Percentiles rank a stretch among this genome's conserved stretches.
These are phyloP conservation scores for Colletotrichum sp. DNA, from an alignment of 2,329 filamentous ascomycete species.

Conservation along the genomic window DNA sequence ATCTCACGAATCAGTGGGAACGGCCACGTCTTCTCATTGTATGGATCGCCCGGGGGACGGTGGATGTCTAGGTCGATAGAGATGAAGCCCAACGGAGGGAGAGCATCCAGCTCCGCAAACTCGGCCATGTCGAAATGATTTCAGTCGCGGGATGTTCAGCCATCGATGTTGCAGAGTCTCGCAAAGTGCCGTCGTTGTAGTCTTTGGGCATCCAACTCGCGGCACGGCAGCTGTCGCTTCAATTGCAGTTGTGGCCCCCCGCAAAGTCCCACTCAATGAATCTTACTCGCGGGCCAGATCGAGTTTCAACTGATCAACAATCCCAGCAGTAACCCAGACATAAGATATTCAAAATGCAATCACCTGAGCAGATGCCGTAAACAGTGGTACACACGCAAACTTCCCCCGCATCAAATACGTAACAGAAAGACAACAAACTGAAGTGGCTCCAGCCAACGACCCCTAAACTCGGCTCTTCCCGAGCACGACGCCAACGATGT, in stretches of 20 bases:
- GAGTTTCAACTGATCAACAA: background rate
- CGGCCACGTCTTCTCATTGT: conserved; percentile 38
- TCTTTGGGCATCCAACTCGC: background rate
- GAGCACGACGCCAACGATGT: background rate
- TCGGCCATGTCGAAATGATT: background rate
- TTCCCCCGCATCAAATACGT: background rate
- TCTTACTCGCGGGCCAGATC: background rate
- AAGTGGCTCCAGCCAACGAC: background rate
- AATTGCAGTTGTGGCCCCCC: background rate
- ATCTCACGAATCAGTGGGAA: conserved; percentile 41
- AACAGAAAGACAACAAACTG: background rate
- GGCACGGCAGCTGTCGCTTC: background rate
- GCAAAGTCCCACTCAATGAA: background rate
- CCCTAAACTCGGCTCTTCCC: background rate
- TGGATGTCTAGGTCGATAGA: conserved; percentile 36
- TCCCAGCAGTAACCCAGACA: background rate
- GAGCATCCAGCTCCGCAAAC: background rate
- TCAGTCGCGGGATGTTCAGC: background rate
- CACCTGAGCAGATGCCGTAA: background rate
- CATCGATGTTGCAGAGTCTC: background rate
- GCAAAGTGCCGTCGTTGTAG: background rate
- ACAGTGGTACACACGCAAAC: background rate
- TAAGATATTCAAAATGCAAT: background rate
- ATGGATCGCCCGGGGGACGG: conserved; percentile 39
- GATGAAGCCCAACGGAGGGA: conserved; percentile 38